These are phyloP conservation scores for Bacidia rubella DNA, from an alignment of 495 filamentous ascomycete species.

Conservation along the genomic window DNA sequence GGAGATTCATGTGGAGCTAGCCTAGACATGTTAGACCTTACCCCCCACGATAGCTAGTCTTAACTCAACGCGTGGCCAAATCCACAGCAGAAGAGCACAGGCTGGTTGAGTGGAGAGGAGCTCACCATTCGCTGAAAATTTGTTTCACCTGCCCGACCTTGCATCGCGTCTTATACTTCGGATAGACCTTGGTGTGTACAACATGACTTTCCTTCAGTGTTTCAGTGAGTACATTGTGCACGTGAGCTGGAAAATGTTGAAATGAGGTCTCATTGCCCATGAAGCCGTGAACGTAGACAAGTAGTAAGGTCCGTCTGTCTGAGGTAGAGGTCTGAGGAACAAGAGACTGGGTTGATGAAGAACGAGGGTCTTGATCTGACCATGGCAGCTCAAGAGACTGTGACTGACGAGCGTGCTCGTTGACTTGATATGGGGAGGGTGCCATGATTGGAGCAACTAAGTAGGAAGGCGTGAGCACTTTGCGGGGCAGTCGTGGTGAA, in stretches of 20 bases:
- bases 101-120: too few species aligned
- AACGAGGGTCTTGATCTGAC: conserved; percentile 39
- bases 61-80: not conserved
- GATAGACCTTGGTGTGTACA: conserved; percentile 85
- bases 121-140: conserved; percentile 69
- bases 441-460: too few species aligned
- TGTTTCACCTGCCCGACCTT: conserved; percentile 59
- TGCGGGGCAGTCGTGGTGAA: too few species aligned
- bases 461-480: too few species aligned
- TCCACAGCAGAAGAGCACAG: too few species aligned
- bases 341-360: conserved; percentile 48
- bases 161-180: conserved; percentile 73
- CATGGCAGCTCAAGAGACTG: conserved; percentile 10
- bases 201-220: conserved; percentile 57
- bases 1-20: conserved; percentile 61
- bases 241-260: conserved; percentile 71
- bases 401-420: too few species aligned
- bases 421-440: too few species aligned
- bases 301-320: conserved; percentile 46
- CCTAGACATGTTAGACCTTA: conserved; percentile 28
- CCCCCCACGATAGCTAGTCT: not conserved
- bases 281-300: conserved; percentile 88
- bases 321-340: conserved; percentile 31
- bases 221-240: conserved; percentile 63
- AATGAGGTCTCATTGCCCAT: conserved; percentile 86